Evolutionary conservation across 495 filamentous ascomycete genomes (phyloP), one percentile per base, ranked within the genome.

Genomic region (Penicillium atrosanguineum): DNA sequence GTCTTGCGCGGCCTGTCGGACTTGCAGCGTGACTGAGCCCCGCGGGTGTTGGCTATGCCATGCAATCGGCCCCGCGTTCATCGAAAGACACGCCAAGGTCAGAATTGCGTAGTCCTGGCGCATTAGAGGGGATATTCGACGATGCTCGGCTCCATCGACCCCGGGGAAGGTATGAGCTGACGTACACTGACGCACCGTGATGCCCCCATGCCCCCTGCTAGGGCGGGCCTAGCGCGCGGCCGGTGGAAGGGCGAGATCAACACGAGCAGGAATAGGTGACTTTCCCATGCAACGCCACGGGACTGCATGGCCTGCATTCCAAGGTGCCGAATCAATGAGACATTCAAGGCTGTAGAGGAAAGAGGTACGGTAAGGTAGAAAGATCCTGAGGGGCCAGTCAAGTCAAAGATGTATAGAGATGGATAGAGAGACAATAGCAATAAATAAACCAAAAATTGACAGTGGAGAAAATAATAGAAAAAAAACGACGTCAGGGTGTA

Each of bases 281-380:
- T 48, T 9, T 34, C 28, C 4, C 48, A 23, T 55, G 52, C 48
- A 48, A 53, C 49, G 34, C 53, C 44, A 36, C 47, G 50, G 56
- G 16, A 34, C 31, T 34, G 31, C 31, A 1, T 15, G 31, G 44
- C 25, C 19, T 56, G 40, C 55, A 61, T 62, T 55, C 58, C 58
- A 41, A 34, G 61, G 48, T 55, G 61, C 61, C 61, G 61, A 64
- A 55, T 57, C 48, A 50, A 53, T 41, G 31, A 59, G 42, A 59
- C 18, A 45, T 62, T 56, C 44, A 44, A n/a, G 40, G 28, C n/a
- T 23, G 20, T 15, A 34, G n/a, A 34, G 40, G n/a, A n/a, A n/a
- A n/a, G n/a, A n/a, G n/a, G n/a, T n/a, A n/a, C n/a, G n/a, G n/a
- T n/a, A n/a, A n/a, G n/a, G n/a, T n/a, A n/a, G n/a, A n/a, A n/a